phyloP scores from a whole-genome alignment of 2,329 filamentous ascomycete genomes.

The Fusarium secorum region DNA sequence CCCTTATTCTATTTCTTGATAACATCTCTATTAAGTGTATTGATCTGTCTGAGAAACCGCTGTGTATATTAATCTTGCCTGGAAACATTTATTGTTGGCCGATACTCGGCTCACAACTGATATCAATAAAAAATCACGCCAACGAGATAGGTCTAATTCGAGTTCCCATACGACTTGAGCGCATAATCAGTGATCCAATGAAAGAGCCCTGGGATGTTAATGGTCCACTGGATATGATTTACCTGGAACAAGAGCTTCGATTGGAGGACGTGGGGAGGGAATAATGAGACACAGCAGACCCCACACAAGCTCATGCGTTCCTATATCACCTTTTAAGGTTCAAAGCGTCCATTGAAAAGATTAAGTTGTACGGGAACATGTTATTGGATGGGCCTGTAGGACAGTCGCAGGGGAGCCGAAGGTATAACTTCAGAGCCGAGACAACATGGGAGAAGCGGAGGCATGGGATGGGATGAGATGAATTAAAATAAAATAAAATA shows the following conservation, averaged over 20 bases:
- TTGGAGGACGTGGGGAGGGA: conserved; percentile 24
- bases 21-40: not conserved
- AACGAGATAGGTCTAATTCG: not conserved
- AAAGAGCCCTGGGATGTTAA: conserved; percentile 11
- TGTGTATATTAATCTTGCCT: not conserved
- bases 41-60: not conserved
- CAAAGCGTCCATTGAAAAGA: not conserved
- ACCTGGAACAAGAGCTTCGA: conserved; percentile 20
- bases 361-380: conserved; percentile 15
- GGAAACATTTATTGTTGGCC: not conserved
- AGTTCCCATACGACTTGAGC: not conserved
- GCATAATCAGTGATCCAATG: conserved; percentile 1
- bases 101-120: not conserved
- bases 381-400: not conserved
- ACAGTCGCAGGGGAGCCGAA: not conserved
- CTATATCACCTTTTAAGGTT: conserved; percentile 6
- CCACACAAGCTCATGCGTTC: conserved; percentile 33
- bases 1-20: not conserved
- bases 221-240: conserved; percentile 13
- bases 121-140: not conserved
- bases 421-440: conserved; percentile 3
- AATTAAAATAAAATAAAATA: not conserved
- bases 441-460: not conserved
- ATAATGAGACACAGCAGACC: conserved; percentile 25
- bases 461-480: not conserved